Conservation (phyloP, 2,329 filamentous ascomycete genomes). For the Xylaria sp. region DNA sequence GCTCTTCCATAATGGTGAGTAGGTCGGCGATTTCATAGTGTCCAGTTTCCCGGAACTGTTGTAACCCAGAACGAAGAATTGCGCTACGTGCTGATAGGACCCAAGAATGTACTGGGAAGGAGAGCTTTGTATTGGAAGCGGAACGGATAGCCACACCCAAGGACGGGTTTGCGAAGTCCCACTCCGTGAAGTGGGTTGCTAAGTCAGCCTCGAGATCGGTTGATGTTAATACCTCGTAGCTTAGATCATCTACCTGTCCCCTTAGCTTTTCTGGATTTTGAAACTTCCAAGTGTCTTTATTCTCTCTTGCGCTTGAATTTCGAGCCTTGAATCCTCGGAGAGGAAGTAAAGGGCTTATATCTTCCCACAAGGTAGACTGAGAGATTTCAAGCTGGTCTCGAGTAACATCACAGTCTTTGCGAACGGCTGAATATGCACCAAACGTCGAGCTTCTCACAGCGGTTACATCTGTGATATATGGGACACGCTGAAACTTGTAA, state of each 20-base stretch:
- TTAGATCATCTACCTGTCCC: constrained; percentile 62
- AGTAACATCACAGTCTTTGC: constrained; percentile 85
- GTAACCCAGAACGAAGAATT: constrained; percentile 70
- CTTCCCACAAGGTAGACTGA: constrained; percentile 76
- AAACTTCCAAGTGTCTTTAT: constrained; percentile 55
- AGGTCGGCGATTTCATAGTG: constrained; percentile 68
- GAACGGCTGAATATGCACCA: constrained; percentile 87
- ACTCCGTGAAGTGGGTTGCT: constrained; percentile 57
- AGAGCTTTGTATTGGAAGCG: constrained; percentile 72
- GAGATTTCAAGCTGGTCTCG: constrained; percentile 74
- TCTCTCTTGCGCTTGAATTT: constrained; percentile 51
- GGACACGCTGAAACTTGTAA: constrained; percentile 93
- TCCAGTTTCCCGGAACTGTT: constrained; percentile 64
- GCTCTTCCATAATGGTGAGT: constrained; percentile 63
- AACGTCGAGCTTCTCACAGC: constrained; percentile 88
- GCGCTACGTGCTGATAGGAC: constrained; percentile 79
- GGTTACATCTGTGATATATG: constrained; percentile 85
- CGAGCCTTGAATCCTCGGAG: constrained; percentile 68
- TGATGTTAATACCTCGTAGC: constrained; percentile 67
- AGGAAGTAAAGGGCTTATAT: constrained; percentile 75
- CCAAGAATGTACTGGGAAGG: constrained; percentile 85
- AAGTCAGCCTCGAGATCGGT: constrained; percentile 74
- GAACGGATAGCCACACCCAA: constrained; percentile 60
- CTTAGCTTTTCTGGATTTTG: constrained; percentile 57
- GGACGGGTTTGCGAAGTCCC: constrained; percentile 53